These are phyloP conservation scores for Porosira glacialis DNA, from an alignment of 352 stramenopile species.

Conservation along the genomic window DNA sequence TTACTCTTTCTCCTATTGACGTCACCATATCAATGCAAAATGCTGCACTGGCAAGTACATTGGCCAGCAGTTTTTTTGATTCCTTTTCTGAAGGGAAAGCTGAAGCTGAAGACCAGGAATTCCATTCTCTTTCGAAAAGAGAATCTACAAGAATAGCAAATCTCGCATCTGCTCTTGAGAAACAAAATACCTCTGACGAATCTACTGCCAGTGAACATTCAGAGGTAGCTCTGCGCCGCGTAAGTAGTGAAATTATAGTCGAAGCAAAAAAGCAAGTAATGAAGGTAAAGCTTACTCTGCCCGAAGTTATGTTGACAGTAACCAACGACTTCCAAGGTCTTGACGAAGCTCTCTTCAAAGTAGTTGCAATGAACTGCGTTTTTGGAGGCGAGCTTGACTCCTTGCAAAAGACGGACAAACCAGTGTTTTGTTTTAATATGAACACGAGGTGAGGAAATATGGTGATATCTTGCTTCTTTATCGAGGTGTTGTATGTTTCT, in stretches of 20 bases:
- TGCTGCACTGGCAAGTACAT: constrained; percentile 70
- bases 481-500: neutral
- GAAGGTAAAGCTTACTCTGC: constrained; percentile 68
- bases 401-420: constrained; percentile 31
- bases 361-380: constrained; percentile 68
- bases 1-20: constrained; percentile 66
- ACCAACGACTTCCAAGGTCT: constrained; percentile 72
- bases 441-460: constrained; percentile 44
- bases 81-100: constrained; percentile 43
- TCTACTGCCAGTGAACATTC: constrained; percentile 6
- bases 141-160: constrained; percentile 63
- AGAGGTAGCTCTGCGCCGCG: constrained; percentile 25
- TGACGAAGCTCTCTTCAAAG: constrained; percentile 65
- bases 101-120: constrained; percentile 26
- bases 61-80: constrained; percentile 65
- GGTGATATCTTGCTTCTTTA: neutral
- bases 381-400: constrained; percentile 45
- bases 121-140: constrained; percentile 55
- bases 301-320: constrained; percentile 65
- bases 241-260: constrained; percentile 36
- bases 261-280: constrained; percentile 37
- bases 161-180: constrained; percentile 63
- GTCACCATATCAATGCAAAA: constrained; percentile 81
- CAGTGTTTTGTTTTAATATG: constrained; percentile 56
- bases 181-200: constrained; percentile 34